Base-by-base conservation (phyloP, 116 monocot genomes). In the Papilionanthe hybrid region DNA sequence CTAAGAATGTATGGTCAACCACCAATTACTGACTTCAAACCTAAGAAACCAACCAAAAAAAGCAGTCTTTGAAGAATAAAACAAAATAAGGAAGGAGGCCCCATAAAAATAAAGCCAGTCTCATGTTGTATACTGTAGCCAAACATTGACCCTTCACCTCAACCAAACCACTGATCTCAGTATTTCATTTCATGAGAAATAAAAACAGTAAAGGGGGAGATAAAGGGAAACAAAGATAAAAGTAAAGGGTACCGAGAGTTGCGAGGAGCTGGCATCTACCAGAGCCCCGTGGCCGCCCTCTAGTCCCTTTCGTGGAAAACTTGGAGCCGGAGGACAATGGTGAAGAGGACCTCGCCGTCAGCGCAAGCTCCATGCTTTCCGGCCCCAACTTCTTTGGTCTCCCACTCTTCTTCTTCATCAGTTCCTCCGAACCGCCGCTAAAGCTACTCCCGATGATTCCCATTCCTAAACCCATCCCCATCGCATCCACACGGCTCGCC, bases 191-290 rank as follows among this genome's bases (percentile, higher is more conserved):
- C 18, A 17, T 53, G 7, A 23, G 27, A 65, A 65, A 65, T 27
- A 10, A 7, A 32, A 37, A 27, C 2, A 72, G 72, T 41, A 4
- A 37, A 75, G 55, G 32, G 5, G 37, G 58, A 77, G 25, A 53
- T 15, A 19, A 5, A 78, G 42, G 60, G 9, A 45, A 2, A 63
- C 30, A 73, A 29, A 45, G 0, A 15, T 79, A 57, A 71, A 58
- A 72, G 53, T 42, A 42, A 37, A 22, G 6, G 65, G 80, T 50
- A 92, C 93, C 93, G 0, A 93, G 81, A 77, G 84, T 25, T 6
- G 93, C 79, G 7, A 93, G 93, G 66, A 93, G 80, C 84, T 93
- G 93, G 75, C 83, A 78, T 22, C 29, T 83, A 63, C 83, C 83
- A 50, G 83, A 79, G 28, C 83, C 83, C 13, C 27, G 73, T 60